phyloP scores from a whole-genome alignment of 108 stramenopile species.

The Cyclotella kingstonii region DNA sequence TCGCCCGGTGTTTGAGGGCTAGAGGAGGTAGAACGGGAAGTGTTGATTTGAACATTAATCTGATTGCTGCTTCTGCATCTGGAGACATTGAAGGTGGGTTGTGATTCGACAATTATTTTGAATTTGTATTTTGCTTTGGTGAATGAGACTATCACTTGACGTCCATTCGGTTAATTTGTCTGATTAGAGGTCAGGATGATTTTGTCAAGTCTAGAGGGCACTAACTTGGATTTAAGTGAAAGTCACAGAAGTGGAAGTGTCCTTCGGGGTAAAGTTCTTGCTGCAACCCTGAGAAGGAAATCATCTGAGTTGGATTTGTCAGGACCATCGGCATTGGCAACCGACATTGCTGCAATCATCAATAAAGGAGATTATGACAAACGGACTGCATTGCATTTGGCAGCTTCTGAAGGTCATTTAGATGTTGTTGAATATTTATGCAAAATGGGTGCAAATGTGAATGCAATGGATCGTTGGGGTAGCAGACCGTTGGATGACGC shows the following conservation, averaged over 20 bases:
- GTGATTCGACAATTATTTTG: too few relatives aligned
- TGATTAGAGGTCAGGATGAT: conserved; percentile 65
- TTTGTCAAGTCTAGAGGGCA: conserved; percentile 18
- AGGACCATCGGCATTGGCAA: conserved; percentile 1
- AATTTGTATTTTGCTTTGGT: not conserved
- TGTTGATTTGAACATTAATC: conserved; percentile 58
- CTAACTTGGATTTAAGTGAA: conserved; percentile 20
- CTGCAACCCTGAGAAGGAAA: not conserved
- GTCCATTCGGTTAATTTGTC: too few relatives aligned
- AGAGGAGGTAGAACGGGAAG: conserved; percentile 72
- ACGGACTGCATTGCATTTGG: conserved; percentile 88
- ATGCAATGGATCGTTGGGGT: conserved; percentile 86
- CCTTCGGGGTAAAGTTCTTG: not conserved
- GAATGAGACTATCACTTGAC: not conserved
- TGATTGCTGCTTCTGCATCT: conserved; percentile 79
- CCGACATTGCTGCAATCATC: conserved; percentile 38
- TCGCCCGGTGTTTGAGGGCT: conserved; percentile 63
- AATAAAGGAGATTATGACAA: conserved; percentile 87
- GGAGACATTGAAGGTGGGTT: conserved; percentile 61
- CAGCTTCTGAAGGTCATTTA: conserved; percentile 75
- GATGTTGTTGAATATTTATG: conserved; percentile 62
- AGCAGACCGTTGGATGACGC: conserved; percentile 87
- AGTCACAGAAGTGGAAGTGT: conserved; percentile 8
- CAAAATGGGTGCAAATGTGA: conserved; percentile 69
- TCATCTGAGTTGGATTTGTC: conserved; percentile 1